phyloP scores from a whole-genome alignment of 495 filamentous ascomycete genomes.

The Usnea hakonensis region DNA sequence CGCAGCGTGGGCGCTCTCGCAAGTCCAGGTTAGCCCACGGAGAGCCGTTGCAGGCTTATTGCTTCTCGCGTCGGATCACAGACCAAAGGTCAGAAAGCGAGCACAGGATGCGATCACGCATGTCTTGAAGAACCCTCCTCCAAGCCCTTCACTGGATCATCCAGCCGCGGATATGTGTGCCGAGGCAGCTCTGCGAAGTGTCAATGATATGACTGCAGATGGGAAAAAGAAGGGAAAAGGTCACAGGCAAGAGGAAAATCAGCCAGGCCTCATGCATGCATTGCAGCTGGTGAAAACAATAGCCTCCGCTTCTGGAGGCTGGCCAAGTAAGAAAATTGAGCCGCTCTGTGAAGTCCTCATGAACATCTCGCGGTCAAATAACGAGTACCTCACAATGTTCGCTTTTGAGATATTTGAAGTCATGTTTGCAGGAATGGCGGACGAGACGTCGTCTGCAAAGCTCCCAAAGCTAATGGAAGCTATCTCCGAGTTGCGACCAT shows the following conservation, averaged over 20 bases:
- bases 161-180: conserved; percentile 94
- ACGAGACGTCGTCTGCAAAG: conserved; percentile 78
- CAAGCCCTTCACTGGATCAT: conserved; percentile 85
- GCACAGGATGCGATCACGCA: conserved; percentile 83
- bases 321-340: conserved; percentile 97
- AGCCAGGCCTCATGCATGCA: conserved; percentile 81
- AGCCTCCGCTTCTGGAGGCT: conserved; percentile 77
- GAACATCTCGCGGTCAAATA: conserved; percentile 75
- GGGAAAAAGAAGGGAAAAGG: conserved; percentile 56
- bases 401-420: conserved; percentile 96
- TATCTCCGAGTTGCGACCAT: conserved; percentile 82
- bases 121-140: conserved; percentile 73
- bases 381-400: conserved; percentile 89
- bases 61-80: conserved; percentile 71
- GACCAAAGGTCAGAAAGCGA: conserved; percentile 91
- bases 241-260: conserved; percentile 46
- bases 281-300: conserved; percentile 85
- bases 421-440: conserved; percentile 83
- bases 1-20: conserved; percentile 75
- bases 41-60: conserved; percentile 82
- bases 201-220: conserved; percentile 58
- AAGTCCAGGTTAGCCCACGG: conserved; percentile 77
- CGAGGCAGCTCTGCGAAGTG: conserved; percentile 69
- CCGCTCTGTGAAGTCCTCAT: conserved; percentile 80
- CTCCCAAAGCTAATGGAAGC: conserved; percentile 78